Conservation (phyloP, 2,329 filamentous ascomycete species). For the Neonectria faginata region DNA sequence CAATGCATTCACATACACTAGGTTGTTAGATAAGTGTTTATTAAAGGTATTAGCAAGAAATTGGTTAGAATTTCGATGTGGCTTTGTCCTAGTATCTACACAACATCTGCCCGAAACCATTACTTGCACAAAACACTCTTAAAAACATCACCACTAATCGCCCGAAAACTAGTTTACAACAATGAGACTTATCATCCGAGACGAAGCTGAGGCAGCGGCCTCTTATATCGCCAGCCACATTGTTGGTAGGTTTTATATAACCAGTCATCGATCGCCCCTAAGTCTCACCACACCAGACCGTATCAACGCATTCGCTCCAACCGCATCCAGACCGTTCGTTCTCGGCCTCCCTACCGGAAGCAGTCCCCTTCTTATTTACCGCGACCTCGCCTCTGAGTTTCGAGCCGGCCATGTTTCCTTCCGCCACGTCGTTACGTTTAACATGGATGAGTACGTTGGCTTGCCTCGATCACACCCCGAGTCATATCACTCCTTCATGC, state of each 20-base stretch:
- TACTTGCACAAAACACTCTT: neutral
- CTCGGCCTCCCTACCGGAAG: constrained; percentile 42
- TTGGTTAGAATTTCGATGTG: neutral
- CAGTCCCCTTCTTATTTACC: constrained; percentile 41
- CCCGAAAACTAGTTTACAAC: too few species aligned
- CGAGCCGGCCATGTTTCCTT: constrained; percentile 7
- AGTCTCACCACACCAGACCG: constrained; percentile 52
- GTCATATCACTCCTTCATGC: constrained; percentile 87
- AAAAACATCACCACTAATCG: neutral
- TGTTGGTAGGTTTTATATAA: neutral
- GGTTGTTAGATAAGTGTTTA: neutral
- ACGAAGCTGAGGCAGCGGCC: neutral
- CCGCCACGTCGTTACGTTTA: constrained; percentile 79
- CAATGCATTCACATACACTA: neutral
- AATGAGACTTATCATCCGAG: neutral
- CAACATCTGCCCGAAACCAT: neutral
- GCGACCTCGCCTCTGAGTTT: constrained; percentile 49
- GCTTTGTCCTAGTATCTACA: neutral
- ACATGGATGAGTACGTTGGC: constrained; percentile 84
- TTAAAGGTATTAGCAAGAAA: neutral
- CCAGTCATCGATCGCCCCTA: neutral
- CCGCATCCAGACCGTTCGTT: constrained; percentile 38
- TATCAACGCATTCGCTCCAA: constrained; percentile 37
- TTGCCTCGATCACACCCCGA: constrained; percentile 79
- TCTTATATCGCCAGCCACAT: neutral